Percentiles rank a stretch among this genome's conserved stretches.
Conservation (phyloP, 2,329 filamentous ascomycete genomes). For the Myriosclerotinia duriaeana region DNA sequence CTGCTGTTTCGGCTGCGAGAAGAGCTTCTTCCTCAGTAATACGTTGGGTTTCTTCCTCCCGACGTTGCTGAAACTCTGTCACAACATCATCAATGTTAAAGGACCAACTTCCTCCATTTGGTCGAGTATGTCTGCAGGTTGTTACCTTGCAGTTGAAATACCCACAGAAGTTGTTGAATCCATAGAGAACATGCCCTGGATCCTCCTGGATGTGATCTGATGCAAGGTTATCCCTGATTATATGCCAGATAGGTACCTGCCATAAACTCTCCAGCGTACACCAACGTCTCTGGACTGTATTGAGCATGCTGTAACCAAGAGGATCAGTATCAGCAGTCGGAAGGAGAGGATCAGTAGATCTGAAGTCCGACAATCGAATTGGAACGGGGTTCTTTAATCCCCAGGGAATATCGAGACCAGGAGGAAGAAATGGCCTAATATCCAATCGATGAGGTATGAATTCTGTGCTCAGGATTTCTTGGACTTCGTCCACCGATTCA, state of each 20-base stretch:
- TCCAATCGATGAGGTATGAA: background rate
- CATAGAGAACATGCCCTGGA: background rate
- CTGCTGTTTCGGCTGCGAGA: too few species aligned
- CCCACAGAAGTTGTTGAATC: background rate
- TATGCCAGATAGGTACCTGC: background rate
- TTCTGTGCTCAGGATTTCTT: slow-evolving; percentile 1
- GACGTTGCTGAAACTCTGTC: background rate
- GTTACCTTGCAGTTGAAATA: background rate
- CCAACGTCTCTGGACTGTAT: slow-evolving; percentile 1
- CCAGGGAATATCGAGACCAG: background rate
- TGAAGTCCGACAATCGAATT: background rate
- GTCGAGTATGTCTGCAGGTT: background rate
- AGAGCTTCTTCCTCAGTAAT: background rate
- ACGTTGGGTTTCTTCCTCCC: background rate
- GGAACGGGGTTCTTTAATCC: background rate
- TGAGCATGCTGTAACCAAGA: background rate
- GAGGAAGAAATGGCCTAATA: background rate
- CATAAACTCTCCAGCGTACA: background rate
- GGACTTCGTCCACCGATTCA: background rate
- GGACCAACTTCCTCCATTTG: background rate
- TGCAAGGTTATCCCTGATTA: background rate
- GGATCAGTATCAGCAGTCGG: background rate
- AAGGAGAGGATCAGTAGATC: background rate
- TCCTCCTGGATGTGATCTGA: background rate
- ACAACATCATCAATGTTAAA: background rate